Percentiles rank a stretch among this genome's conserved stretches.
These are phyloP conservation scores for Graphilbum sp. DNA, from an alignment of 2,329 filamentous ascomycete genomes.

Conservation along the genomic window DNA sequence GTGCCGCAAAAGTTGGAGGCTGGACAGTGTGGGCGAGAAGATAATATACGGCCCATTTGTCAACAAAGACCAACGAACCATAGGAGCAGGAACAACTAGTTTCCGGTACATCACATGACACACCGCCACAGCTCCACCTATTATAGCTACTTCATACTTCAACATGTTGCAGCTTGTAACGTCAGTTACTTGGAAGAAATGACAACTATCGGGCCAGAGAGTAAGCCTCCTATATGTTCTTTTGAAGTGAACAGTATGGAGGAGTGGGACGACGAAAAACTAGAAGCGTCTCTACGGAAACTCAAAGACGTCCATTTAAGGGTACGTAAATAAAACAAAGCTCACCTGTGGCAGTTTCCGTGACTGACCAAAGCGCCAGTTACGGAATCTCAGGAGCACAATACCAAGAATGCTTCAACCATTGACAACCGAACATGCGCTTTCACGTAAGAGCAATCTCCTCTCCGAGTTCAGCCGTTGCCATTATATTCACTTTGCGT, in stretches of 20 bases:
- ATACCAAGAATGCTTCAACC: conserved; percentile 35
- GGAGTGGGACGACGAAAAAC: conserved; percentile 29
- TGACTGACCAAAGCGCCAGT: conserved; percentile 15
- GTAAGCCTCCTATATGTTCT: conserved; percentile 1
- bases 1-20: conserved; percentile 7
- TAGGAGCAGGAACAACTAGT: no score
- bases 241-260: conserved; percentile 11
- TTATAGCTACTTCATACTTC: no score
- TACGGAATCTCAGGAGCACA: conserved; percentile 29
- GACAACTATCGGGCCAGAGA: not conserved
- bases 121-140: no score
- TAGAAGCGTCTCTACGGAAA: conserved; percentile 31
- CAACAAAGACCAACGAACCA: not conserved
- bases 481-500: not conserved
- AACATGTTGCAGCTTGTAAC: no score
- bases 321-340: no score
- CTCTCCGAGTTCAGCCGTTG: no score
- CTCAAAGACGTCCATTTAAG: conserved; percentile 39
- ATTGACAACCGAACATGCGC: conserved; percentile 27
- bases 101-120: no score
- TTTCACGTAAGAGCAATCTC: conserved; percentile 27
- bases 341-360: no score
- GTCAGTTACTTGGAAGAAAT: no score
- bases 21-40: conserved; percentile 10
- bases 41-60: conserved; percentile 9